Evolutionary conservation across 345 rosid species (phyloP), one percentile per base, ranked within the genome.

Genomic region (Brassica incana): DNA sequence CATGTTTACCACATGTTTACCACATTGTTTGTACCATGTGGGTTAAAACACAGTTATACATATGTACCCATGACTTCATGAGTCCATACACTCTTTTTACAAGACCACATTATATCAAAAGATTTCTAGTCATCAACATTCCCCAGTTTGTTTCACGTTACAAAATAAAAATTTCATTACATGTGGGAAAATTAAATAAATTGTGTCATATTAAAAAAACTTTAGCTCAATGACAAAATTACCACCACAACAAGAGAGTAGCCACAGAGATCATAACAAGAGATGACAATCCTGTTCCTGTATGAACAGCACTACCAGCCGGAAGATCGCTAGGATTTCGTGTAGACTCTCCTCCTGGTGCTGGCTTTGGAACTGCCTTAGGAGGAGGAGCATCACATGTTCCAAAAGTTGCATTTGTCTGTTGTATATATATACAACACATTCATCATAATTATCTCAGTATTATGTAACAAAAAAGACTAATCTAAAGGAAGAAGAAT

Each of bases 381-480:
- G 75, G 73, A 5, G 99, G 96, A 65, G 85, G 97, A 71, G 84
- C 85, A 73, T 93, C 93, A 23, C 99, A 95, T 48, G 90, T 86
- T 0, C 98, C 99, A 25, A 82, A 87, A 20, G 89, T 85, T 25
- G 92, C 93, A 79, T 91, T 90, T 67, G 78, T 85, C 98, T 95
- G 88, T 69, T 3, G 30, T 27, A 27, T 70, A 78, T 40, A 69
- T 7, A 36, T 16, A 35, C 5, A 3, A 62, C 6, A 58, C 48
- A 48, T 62, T 68, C 7, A 48, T 60, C 65, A 60, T 45, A 16
- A 65, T 0, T 38, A 65, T 0, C 56, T 32, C 58, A 35, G 8
- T 15, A 4, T 58, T 11, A 27, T 58, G 20, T 33, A 59, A 36
- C 16, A 15, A 14, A 63, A 32, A 64, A 67, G 50, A 64, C 23